Percentiles rank a stretch among this genome's conserved stretches.
These are phyloP conservation scores for Triticum urartu DNA, from an alignment of 176 grass and related monocot species.

Conservation along the genomic window DNA sequence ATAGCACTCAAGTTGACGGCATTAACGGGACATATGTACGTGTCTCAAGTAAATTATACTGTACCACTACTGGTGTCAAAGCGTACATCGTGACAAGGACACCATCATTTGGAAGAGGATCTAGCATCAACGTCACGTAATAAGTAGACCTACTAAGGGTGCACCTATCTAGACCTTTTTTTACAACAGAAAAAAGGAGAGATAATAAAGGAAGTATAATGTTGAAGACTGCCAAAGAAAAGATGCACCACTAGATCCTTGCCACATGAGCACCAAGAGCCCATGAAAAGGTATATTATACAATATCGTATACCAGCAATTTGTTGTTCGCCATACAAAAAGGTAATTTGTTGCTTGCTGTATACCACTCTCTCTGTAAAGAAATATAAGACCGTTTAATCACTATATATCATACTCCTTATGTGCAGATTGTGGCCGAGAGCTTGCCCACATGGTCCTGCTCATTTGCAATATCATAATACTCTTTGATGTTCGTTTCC, in stretches of 20 bases:
- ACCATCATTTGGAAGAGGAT: neutral
- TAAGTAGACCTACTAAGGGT: too few species aligned
- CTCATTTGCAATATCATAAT: too few species aligned
- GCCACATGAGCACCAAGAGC: neutral
- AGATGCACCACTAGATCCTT: neutral
- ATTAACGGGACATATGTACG: neutral
- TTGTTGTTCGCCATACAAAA: too few species aligned
- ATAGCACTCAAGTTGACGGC: neutral
- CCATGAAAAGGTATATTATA: neutral
- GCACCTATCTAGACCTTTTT: too few species aligned
- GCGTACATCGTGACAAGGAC: too few species aligned
- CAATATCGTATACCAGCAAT: too few species aligned
- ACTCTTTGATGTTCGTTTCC: neutral
- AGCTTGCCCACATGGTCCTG: neutral
- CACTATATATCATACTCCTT: neutral
- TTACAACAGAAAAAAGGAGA: too few species aligned
- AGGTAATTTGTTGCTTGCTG: too few species aligned
- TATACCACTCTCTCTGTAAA: too few species aligned
- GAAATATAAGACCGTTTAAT: too few species aligned
- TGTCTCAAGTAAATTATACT: neutral
- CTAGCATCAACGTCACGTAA: neutral
- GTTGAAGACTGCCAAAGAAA: too few species aligned
- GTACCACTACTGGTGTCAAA: neutral
- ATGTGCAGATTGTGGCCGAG: neutral
- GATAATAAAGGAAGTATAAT: too few species aligned